Percentiles rank a stretch among this genome's conserved stretches.
Conservation (phyloP, 177 flowering plant species). For the Telopea speciosissima region DNA sequence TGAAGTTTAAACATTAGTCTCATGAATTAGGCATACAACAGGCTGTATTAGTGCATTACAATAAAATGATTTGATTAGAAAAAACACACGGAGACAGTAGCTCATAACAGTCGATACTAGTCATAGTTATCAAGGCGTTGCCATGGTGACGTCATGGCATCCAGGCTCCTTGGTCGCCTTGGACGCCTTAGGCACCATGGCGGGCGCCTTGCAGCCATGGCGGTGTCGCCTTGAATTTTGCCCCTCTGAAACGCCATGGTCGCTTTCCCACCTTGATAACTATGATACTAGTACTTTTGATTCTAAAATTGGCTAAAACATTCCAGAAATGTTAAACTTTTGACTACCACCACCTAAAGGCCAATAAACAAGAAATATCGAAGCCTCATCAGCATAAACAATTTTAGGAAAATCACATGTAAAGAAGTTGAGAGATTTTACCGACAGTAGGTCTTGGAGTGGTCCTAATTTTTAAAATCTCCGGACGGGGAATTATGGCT, state of each 20-base stretch:
- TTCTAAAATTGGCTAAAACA: neutral
- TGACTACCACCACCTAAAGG: neutral
- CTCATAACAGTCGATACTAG: neutral
- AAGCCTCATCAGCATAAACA: neutral
- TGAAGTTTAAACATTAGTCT: too few relatives aligned
- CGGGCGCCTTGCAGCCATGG: too few relatives aligned
- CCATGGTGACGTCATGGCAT: too few relatives aligned
- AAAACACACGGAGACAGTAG: neutral
- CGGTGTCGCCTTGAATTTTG: too few relatives aligned
- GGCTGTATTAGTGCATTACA: neutral
- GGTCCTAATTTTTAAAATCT: slow-evolving; percentile 83
- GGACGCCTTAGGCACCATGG: too few relatives aligned
- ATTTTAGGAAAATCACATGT: neutral
- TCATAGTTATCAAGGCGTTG: too few relatives aligned
- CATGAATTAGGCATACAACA: neutral
- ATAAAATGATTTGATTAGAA: too few relatives aligned
- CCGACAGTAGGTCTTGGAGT: slow-evolving; percentile 83
- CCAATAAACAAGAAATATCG: neutral
- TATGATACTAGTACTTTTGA: neutral
- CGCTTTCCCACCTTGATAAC: too few relatives aligned
- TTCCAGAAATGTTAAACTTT: neutral
- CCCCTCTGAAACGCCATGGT: too few relatives aligned
- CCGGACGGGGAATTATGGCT: slow-evolving; percentile 90
- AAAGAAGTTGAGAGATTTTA: slow-evolving; percentile 19
- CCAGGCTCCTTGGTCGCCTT: too few relatives aligned